Percentiles rank a stretch among this genome's conserved stretches.
phyloP scores from a whole-genome alignment of 257 asterid species.

The Primulina eburnea region DNA sequence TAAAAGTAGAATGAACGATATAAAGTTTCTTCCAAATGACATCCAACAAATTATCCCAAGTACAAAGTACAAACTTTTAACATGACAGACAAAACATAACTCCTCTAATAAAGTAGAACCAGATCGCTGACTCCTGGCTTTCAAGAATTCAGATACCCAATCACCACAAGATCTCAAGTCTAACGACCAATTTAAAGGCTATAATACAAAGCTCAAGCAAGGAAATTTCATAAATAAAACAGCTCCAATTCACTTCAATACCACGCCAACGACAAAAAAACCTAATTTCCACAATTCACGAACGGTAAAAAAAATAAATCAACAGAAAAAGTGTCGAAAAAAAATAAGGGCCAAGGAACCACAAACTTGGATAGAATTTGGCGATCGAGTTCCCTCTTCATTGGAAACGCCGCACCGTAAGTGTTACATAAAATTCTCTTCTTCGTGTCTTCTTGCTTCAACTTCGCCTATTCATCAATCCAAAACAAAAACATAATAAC shows the following conservation, averaged over 20 bases:
- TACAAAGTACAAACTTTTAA: too few relatives aligned
- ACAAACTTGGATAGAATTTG: slow-evolving; percentile 64
- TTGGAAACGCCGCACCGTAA: slow-evolving; percentile 68
- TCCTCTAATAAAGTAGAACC: too few relatives aligned
- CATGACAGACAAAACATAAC: too few relatives aligned
- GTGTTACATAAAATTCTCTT: slow-evolving; percentile 43
- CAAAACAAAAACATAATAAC: not conserved
- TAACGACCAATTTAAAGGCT: not conserved
- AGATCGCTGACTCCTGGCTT: not conserved
- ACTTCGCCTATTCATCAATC: slow-evolving; percentile 45
- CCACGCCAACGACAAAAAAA: slow-evolving; percentile 18
- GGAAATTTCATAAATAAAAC: not conserved
- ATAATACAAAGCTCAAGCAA: not conserved
- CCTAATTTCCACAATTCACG: slow-evolving; percentile 24
- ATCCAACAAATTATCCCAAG: too few relatives aligned
- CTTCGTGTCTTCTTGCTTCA: slow-evolving; percentile 45
- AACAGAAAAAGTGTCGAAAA: not conserved
- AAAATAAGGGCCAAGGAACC: not conserved
- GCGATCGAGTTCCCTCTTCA: slow-evolving; percentile 74
- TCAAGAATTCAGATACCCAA: not conserved
- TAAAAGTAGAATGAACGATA: not conserved
- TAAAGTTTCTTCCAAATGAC: not conserved
- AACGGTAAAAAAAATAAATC: slow-evolving; percentile 13
- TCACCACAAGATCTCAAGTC: not conserved
- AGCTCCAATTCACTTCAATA: not conserved